Evolutionary conservation across 208 protist genomes (phyloP).

Genomic region (Blechomonas ayalai): DNA sequence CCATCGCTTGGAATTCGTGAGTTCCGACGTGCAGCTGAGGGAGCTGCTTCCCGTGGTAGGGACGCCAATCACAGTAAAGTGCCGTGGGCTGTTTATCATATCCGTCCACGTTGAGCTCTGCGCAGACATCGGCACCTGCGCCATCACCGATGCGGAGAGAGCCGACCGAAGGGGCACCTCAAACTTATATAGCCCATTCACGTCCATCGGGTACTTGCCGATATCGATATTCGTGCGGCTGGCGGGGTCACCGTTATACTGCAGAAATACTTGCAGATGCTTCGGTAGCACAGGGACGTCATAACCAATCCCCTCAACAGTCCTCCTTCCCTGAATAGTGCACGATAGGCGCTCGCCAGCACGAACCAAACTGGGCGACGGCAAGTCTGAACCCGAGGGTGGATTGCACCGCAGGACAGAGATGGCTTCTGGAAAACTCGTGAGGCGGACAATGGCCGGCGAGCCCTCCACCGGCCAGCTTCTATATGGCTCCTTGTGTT

Average conservation of each 20-base stretch:
- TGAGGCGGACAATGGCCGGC: conserved; percentile 51
- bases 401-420: conserved; percentile 34
- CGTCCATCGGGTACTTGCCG: conserved; percentile 32
- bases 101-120: conserved; percentile 11
- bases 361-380: conserved; percentile 37
- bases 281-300: conserved; percentile 45
- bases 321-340: conserved; percentile 41
- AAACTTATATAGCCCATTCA: conserved; percentile 58
- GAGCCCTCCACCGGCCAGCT: conserved; percentile 55
- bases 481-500: conserved; percentile 20
- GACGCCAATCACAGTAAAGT: conserved; percentile 56
- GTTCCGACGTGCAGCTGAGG: conserved; percentile 29
- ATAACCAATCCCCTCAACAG: conserved; percentile 19
- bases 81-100: conserved; percentile 61
- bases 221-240: conserved; percentile 21
- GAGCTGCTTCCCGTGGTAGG: conserved; percentile 28
- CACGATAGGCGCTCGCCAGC: conserved; percentile 27
- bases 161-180: conserved; percentile 14
- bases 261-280: conserved; percentile 25
- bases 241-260: conserved; percentile 20
- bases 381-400: conserved; percentile 8
- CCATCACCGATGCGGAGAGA: conserved; percentile 23
- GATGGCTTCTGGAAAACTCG: conserved; percentile 23
- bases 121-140: conserved; percentile 15
- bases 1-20: conserved; percentile 38